Evolutionary conservation across 2,329 filamentous ascomycete genomes (phyloP), one percentile per base, ranked within the genome.

Genomic region (Xylaria sp.): DNA sequence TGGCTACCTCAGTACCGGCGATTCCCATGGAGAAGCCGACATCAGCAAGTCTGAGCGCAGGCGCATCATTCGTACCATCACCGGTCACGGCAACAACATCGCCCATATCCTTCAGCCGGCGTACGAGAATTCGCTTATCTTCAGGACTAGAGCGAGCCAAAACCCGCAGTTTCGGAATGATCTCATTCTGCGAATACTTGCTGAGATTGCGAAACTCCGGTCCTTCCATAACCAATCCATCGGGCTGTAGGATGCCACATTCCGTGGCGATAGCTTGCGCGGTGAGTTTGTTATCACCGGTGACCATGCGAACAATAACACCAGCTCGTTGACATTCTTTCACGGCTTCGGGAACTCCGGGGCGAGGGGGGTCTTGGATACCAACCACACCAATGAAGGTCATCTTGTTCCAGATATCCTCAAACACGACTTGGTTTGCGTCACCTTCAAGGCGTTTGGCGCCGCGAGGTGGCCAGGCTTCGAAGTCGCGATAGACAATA

Each of bases 11-110:
- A 0, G 90, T 92, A 62, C 90, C 90, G 11, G 89, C 83, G 56
- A 92, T 90, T 66, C 90, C 90, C 90, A 93, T 93, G 16, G 89
- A 91, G 74, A 93, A 92, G 30, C 90, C 90, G 53, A 93, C 87
- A 69, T 93, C 89, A 5, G 90, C 90, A 68, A 87, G 87, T 75
- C 90, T 92, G 53, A 93, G 80, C 54, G 90, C 90, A 30, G 89
- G 89, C 3, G 89, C 90, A 73, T 93, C 90, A 71, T 93, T 93
- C 67, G 90, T 92, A 58, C 90, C 90, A 68, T 93, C 90, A 66
- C 90, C 90, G 35, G 90, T 93, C 9, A 92, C 90, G 50, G 90
- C 90, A 55, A 93, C 90, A 13, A 87, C 91, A 72, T 93, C 88
- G 51, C 85, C 85, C 70, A 86, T 79, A 63, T 87, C 86, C 73